Percentiles rank a stretch among this genome's conserved stretches.
Evolutionary conservation across 306 rosid genomes (phyloP).

Genomic region (Castanospermum australe): DNA sequence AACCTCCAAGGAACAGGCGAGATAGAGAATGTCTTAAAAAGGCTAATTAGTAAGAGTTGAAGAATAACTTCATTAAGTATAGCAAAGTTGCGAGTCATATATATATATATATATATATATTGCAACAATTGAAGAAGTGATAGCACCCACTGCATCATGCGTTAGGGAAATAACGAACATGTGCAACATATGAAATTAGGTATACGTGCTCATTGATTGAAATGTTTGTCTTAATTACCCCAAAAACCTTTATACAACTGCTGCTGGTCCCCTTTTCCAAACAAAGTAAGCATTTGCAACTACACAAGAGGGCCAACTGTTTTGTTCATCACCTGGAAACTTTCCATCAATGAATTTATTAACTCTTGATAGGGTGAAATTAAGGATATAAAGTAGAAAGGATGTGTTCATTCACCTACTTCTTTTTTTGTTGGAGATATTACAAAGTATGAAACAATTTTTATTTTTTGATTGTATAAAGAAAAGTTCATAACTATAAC

Average conservation of each 20-base stretch:
- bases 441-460: not conserved
- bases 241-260: not conserved
- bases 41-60: not conserved
- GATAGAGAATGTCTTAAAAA: not conserved
- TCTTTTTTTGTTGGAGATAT: not conserved
- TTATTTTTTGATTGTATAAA: too few species aligned
- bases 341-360: not conserved
- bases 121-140: not conserved
- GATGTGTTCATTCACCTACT: not conserved
- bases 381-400: not conserved
- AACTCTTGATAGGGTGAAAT: not conserved
- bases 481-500: not conserved
- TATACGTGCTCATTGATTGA: not conserved
- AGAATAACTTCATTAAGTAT: not conserved
- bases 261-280: not conserved
- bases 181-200: slow-evolving; percentile 3
- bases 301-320: not conserved
- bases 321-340: not conserved
- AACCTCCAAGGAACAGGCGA: not conserved
- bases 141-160: not conserved
- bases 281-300: slow-evolving; percentile 9
- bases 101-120: too few species aligned
- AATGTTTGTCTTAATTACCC: not conserved
- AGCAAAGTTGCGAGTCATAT: not conserved
- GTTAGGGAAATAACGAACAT: not conserved